Conservation (phyloP, 2,329 filamentous ascomycete genomes). For the Neofusicoccum laricinum region DNA sequence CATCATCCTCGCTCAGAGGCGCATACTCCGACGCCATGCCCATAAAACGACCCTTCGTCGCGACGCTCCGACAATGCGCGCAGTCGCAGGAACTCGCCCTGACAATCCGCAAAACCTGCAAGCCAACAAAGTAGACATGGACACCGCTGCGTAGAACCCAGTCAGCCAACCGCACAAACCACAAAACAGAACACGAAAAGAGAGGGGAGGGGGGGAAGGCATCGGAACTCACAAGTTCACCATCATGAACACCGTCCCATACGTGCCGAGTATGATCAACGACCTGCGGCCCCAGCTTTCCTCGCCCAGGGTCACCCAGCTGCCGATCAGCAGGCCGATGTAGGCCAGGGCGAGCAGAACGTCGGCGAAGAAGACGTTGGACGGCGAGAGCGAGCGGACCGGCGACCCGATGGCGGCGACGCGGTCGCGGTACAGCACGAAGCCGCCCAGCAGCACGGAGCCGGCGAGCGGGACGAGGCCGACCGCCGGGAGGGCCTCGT, state of each 20-base stretch:
- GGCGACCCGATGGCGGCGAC: neutral
- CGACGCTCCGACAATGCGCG: neutral
- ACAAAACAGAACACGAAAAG: neutral
- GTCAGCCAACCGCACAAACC: neutral
- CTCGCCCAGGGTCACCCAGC: neutral
- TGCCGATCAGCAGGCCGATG: neutral
- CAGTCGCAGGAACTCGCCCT: neutral
- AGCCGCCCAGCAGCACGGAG: neutral
- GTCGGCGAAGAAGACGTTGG: slow-evolving; percentile 5
- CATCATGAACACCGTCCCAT: neutral
- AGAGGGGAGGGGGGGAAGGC: too few species aligned
- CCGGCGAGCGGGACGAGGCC: neutral
- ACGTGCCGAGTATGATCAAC: slow-evolving; percentile 4
- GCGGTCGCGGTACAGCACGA: neutral
- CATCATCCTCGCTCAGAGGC: neutral
- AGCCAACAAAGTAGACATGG: neutral
- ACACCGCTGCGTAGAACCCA: neutral
- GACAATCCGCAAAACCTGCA: neutral
- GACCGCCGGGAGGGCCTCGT: neutral
- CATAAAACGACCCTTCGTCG: neutral
- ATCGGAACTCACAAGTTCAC: neutral
- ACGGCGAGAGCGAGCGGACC: neutral
- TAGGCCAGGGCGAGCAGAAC: neutral
- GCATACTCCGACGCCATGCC: neutral
- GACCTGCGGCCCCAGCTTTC: neutral